Evolutionary conservation across 2,329 filamentous ascomycete species (phyloP).

Genomic region (Claviceps sp.): DNA sequence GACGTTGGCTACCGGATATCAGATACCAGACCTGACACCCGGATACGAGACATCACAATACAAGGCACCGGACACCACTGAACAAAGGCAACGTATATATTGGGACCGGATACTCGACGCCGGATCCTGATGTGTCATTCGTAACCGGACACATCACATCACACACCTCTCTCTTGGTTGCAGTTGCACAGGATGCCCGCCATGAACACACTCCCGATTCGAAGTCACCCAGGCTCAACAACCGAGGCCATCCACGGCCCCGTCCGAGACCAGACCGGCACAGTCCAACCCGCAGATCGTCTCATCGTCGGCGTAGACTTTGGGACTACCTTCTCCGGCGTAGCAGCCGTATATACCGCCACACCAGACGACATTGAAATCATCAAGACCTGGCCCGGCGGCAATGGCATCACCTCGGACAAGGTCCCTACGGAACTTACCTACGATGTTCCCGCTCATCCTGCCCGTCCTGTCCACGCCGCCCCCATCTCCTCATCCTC

Average conservation of each 20-base stretch:
- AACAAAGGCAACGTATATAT: too few relatives aligned
- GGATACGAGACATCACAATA: too few relatives aligned
- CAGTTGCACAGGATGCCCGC: conserved; percentile 13
- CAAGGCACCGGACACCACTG: too few relatives aligned
- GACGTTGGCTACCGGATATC: too few relatives aligned
- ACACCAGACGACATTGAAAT: conserved; percentile 71
- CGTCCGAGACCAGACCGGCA: conserved; percentile 40
- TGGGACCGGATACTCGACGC: too few relatives aligned
- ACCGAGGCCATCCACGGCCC: conserved; percentile 51
- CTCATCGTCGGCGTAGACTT: conserved; percentile 72
- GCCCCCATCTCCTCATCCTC: conserved; percentile 20
- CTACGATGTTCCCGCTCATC: conserved; percentile 31
- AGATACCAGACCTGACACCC: too few relatives aligned
- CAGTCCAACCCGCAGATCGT: conserved; percentile 42
- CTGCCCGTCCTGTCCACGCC: conserved; percentile 8
- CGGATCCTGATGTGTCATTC: too few relatives aligned
- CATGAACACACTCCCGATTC: conserved; percentile 44
- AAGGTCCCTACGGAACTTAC: conserved; percentile 75
- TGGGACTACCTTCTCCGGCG: conserved; percentile 71
- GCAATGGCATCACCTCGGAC: conserved; percentile 76
- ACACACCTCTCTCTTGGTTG: too few relatives aligned
- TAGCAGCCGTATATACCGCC: conserved; percentile 60
- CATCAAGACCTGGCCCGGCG: conserved; percentile 74
- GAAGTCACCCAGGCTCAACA: conserved; percentile 30
- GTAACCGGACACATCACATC: too few relatives aligned